These are phyloP conservation scores for Penicillium occitanis DNA, from an alignment of 2,329 filamentous ascomycete species.

Conservation along the genomic window DNA sequence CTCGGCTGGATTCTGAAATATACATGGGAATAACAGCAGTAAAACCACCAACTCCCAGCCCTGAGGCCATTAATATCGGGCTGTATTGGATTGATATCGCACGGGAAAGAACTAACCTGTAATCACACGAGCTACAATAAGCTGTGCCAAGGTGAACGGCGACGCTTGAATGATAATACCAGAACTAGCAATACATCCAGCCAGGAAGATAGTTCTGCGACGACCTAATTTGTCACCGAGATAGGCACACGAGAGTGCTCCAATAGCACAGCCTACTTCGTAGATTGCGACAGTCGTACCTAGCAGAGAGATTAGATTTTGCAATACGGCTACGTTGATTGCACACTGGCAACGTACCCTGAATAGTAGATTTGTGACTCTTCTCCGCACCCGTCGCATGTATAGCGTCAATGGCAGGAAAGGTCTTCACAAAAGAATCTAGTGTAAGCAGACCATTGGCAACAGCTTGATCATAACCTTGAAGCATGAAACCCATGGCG, in stretches of 20 bases:
- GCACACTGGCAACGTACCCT: slow-evolving; percentile 28
- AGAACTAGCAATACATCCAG: slow-evolving; percentile 43
- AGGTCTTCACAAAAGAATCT: slow-evolving; percentile 56
- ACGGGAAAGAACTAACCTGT: slow-evolving; percentile 33
- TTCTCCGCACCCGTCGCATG: slow-evolving; percentile 27
- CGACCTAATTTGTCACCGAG: slow-evolving; percentile 50
- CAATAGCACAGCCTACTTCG: slow-evolving; percentile 35
- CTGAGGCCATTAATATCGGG: slow-evolving; percentile 14
- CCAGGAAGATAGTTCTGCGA: slow-evolving; percentile 41
- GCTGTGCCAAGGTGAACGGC: slow-evolving; percentile 42
- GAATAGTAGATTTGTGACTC: slow-evolving; percentile 32
- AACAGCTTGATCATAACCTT: slow-evolving; percentile 28
- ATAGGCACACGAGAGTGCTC: slow-evolving; percentile 41
- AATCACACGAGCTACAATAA: slow-evolving; percentile 49
- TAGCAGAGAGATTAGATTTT: slow-evolving; percentile 28
- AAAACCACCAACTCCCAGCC: slow-evolving; percentile 28
- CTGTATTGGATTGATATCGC: background rate
- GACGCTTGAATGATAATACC: slow-evolving; percentile 48
- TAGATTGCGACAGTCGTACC: slow-evolving; percentile 30
- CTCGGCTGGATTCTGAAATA: slow-evolving; percentile 17
- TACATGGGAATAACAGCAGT: slow-evolving; percentile 30
- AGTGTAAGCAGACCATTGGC: slow-evolving; percentile 65
- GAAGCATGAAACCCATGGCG: slow-evolving; percentile 25
- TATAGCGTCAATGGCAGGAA: slow-evolving; percentile 55
- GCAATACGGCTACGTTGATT: background rate